phyloP scores from a whole-genome alignment of 176 grass and related monocot species.

The Aegilops sharonensis region DNA sequence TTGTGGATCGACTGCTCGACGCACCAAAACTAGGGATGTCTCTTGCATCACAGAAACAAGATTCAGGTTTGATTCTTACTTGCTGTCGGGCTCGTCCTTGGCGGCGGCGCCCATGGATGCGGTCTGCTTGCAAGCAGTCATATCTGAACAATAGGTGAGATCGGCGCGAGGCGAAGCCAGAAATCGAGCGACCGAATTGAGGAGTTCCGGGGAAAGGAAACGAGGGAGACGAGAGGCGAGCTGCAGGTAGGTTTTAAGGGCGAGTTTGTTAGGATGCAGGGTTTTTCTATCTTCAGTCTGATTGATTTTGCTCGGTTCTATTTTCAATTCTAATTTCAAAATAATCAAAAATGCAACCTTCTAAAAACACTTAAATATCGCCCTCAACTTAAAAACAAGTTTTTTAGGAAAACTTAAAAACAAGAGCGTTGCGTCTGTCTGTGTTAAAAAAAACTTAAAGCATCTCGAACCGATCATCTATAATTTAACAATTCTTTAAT shows the following conservation, averaged over 20 bases:
- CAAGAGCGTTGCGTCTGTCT: too few species aligned
- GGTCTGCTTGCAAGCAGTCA: neutral
- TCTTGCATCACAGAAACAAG: neutral
- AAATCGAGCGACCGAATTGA: neutral
- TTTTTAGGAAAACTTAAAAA: too few species aligned
- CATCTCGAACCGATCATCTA: too few species aligned
- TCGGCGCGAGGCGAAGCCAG: neutral
- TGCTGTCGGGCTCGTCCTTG: neutral
- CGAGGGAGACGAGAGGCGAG: neutral
- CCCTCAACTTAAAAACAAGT: too few species aligned
- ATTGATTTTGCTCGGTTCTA: too few species aligned
- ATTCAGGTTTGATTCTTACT: neutral
- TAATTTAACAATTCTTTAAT: too few species aligned
- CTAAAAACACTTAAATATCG: too few species aligned
- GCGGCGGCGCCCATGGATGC: neutral
- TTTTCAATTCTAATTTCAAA: too few species aligned
- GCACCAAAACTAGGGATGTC: neutral
- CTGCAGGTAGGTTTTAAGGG: neutral
- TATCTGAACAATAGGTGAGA: neutral
- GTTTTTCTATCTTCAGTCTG: too few species aligned
- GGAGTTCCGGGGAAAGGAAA: neutral
- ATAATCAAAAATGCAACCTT: too few species aligned
- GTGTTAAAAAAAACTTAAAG: too few species aligned
- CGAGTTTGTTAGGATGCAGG: too few species aligned
- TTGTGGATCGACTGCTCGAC: neutral